phyloP scores from a whole-genome alignment of 192 early-diverging fungal species.

The Gaertneriomyces sp. region DNA sequence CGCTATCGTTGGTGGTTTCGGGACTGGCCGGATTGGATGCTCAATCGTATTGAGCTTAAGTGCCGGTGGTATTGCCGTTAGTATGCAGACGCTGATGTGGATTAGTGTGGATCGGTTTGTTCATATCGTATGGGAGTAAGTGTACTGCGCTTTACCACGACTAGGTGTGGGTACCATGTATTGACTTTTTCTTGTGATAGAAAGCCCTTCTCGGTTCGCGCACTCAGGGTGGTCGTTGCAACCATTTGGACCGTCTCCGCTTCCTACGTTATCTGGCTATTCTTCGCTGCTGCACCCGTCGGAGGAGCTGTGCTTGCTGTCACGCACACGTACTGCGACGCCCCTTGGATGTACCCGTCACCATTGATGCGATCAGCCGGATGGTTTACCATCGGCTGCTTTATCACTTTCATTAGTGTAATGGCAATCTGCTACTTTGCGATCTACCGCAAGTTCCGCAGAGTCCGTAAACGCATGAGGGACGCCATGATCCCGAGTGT shows the following conservation, averaged over 20 bases:
- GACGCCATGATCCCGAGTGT: no score
- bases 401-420: not conserved
- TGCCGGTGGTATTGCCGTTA: not conserved
- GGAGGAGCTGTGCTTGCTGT: not conserved
- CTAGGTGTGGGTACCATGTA: not conserved
- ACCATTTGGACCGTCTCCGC: not conserved
- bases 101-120: not conserved
- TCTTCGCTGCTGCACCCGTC: not conserved
- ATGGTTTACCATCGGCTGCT: not conserved
- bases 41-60: no score
- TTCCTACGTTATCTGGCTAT: not conserved
- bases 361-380: not conserved
- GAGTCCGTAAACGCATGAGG: no score
- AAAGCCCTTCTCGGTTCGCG: not conserved
- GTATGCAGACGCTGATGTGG: conserved; percentile 8
- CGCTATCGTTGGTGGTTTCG: no score
- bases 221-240: not conserved
- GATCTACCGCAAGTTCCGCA: conserved; percentile 2
- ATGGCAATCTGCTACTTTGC: conserved; percentile 1
- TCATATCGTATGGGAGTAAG: conserved; percentile 2
- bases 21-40: no score
- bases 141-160: not conserved
- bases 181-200: not conserved
- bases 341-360: not conserved
- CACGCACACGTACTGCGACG: not conserved